phyloP scores from a whole-genome alignment of 176 grass and related monocot species.

The Aegilops tauschii region DNA sequence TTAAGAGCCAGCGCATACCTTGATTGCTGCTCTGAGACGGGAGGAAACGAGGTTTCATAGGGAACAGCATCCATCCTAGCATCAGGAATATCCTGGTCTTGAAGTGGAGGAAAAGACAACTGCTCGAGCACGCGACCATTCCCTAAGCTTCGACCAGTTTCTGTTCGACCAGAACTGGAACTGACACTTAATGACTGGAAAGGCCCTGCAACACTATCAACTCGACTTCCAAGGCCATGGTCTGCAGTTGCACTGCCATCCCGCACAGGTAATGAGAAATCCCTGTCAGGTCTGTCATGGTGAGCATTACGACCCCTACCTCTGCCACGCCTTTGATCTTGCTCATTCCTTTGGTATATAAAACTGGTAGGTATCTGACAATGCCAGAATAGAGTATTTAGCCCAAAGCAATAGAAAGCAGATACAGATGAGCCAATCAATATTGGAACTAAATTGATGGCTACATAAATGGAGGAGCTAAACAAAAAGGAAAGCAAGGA shows the following conservation, averaged over 20 bases:
- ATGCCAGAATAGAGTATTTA: constrained; percentile 39
- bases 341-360: constrained; percentile 76
- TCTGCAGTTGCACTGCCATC: constrained; percentile 41
- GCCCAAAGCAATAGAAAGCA: neutral
- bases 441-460: neutral
- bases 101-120: constrained; percentile 83
- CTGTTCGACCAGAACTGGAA: constrained; percentile 32
- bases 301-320: constrained; percentile 58
- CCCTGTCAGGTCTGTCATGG: constrained; percentile 35
- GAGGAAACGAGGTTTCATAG: constrained; percentile 65
- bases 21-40: constrained; percentile 57
- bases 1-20: constrained; percentile 75
- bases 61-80: constrained; percentile 38
- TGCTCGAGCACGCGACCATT: constrained; percentile 53
- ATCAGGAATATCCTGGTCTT: constrained; percentile 55
- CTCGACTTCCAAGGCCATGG: constrained; percentile 13
- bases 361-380: constrained; percentile 95
- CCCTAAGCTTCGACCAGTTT: constrained; percentile 34
- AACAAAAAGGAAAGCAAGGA: neutral
- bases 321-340: constrained; percentile 77
- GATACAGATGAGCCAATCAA: neutral
- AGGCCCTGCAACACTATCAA: constrained; percentile 35
- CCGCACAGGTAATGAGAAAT: constrained; percentile 39
- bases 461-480: constrained; percentile 2
- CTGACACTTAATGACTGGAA: constrained; percentile 40